Percentiles rank a stretch among this genome's conserved stretches.
These are phyloP conservation scores for Exophiala sideris DNA, from an alignment of 2,329 filamentous ascomycete genomes.

Conservation along the genomic window DNA sequence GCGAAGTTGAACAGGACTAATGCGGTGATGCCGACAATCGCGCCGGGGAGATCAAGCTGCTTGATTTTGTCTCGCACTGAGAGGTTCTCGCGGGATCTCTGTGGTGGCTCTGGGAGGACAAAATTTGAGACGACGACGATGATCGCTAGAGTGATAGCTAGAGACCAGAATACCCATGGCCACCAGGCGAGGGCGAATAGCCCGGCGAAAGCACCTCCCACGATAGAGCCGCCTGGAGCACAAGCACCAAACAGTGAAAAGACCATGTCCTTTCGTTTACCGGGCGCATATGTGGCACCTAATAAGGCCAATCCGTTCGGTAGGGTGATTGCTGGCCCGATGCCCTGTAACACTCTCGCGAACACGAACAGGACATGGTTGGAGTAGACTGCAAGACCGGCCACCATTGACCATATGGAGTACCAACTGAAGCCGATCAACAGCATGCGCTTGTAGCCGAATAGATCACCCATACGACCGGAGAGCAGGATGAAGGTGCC, in stretches of 20 bases:
- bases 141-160: constrained; percentile 38
- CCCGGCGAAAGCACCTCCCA: constrained; percentile 42
- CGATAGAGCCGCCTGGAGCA: constrained; percentile 45
- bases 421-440: constrained; percentile 38
- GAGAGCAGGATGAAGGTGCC: constrained; percentile 40
- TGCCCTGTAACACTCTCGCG: constrained; percentile 53
- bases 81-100: not conserved
- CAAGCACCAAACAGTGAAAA: constrained; percentile 53
- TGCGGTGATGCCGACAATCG: constrained; percentile 49
- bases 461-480: constrained; percentile 38
- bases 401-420: constrained; percentile 36
- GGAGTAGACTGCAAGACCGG: constrained; percentile 36
- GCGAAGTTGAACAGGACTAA: constrained; percentile 64
- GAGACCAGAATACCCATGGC: constrained; percentile 52
- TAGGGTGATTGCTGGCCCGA: constrained; percentile 59
- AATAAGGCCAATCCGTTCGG: constrained; percentile 64
- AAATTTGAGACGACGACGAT: constrained; percentile 32
- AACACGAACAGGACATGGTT: constrained; percentile 51
- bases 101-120: not conserved
- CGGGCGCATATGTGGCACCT: constrained; percentile 55
- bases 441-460: constrained; percentile 37
- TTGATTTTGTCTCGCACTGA: constrained; percentile 29
- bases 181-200: constrained; percentile 47
- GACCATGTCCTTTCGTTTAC: constrained; percentile 57
- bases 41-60: constrained; percentile 43